phyloP scores from a whole-genome alignment of 73 alveolate species.

The Paramecium biaurelia region DNA sequence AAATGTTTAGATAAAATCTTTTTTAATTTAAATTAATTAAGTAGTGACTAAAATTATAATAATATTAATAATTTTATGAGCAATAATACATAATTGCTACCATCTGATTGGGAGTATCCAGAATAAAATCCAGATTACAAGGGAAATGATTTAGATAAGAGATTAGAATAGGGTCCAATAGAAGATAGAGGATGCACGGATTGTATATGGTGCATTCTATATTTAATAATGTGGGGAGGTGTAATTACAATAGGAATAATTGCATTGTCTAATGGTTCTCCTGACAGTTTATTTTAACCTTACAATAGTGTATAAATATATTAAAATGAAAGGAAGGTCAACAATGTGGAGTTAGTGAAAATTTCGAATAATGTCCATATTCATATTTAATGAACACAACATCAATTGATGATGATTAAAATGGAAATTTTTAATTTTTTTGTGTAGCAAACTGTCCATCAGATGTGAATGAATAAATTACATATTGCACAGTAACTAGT shows the following conservation, averaged over 20 bases:
- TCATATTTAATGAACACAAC: background rate
- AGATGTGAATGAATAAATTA: background rate
- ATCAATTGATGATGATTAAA: background rate
- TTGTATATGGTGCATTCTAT: constrained; percentile 39
- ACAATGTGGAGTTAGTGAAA: background rate
- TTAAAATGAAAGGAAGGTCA: background rate
- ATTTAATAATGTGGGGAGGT: background rate
- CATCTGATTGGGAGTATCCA: constrained; percentile 42
- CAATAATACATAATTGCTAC: background rate
- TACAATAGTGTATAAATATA: background rate
- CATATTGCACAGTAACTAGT: background rate
- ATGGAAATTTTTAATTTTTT: background rate
- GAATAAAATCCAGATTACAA: constrained; percentile 27
- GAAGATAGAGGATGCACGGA: constrained; percentile 53
- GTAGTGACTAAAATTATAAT: background rate
- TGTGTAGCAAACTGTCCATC: constrained; percentile 19
- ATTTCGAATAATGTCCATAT: background rate
- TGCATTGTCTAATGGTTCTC: constrained; percentile 7
- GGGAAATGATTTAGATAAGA: background rate
- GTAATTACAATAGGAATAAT: background rate
- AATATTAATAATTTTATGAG: background rate
- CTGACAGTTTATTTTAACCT: background rate
- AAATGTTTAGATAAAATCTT: background rate
- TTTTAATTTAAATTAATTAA: background rate
- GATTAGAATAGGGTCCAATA: background rate